A percentile compares a stretch with the other conserved stretches of the same genome.
phyloP scores from a whole-genome alignment of 768 basidiomycete genomes.

The Auricularia sp. region DNA sequence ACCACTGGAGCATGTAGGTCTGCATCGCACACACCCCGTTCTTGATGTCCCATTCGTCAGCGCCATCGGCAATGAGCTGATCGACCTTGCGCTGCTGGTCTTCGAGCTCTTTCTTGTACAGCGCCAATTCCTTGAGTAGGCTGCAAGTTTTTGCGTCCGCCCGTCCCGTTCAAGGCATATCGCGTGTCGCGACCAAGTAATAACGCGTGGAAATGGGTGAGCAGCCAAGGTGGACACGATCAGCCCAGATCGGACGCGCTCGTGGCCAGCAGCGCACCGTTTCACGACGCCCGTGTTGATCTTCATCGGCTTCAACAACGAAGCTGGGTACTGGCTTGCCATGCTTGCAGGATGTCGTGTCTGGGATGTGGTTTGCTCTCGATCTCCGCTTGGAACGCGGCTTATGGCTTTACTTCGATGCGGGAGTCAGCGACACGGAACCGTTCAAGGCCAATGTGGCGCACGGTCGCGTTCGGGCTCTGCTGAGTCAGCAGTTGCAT shows the following conservation, averaged over 20 bases:
- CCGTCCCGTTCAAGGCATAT: background rate
- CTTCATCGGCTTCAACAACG: constrained; percentile 48
- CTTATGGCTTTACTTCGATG: no score
- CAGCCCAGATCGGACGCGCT: background rate
- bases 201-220: background rate
- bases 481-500: no score
- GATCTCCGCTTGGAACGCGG: no score
- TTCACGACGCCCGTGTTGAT: constrained; percentile 62
- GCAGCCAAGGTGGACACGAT: background rate
- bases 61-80: constrained; percentile 45
- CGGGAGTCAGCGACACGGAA: no score
- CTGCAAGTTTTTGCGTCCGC: constrained; percentile 24
- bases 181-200: background rate
- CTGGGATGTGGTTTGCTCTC: no score
- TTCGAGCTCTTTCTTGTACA: constrained; percentile 59
- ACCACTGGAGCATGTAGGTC: constrained; percentile 9
- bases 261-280: constrained; percentile 36
- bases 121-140: constrained; percentile 53
- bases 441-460: no score
- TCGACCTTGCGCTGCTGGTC: constrained; percentile 50
- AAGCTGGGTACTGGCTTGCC: background rate
- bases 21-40: constrained; percentile 40
- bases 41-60: constrained; percentile 68
- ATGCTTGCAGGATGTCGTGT: no score
- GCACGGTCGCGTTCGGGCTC: no score